Percentiles rank a stretch among this genome's conserved stretches.
Evolutionary conservation across 2,329 filamentous ascomycete species (phyloP).

Genomic region (Fusarium oxysporum): DNA sequence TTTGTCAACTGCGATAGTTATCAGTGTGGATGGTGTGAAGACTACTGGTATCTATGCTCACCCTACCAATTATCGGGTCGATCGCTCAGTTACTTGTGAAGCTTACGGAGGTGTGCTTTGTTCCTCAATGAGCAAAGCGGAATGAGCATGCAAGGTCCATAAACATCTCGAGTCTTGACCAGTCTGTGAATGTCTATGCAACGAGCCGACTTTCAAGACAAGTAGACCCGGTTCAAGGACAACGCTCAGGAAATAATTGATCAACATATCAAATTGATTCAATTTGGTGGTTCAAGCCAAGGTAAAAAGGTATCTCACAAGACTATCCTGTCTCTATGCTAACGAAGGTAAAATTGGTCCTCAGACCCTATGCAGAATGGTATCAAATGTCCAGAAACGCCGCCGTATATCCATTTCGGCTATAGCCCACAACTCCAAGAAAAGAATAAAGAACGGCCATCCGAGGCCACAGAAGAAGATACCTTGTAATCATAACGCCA

Average conservation of each 20-base stretch:
- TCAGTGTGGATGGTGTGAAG: background rate
- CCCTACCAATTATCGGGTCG: background rate
- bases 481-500: conserved; percentile 18
- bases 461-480: conserved; percentile 9
- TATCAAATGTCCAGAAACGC: conserved; percentile 45
- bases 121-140: background rate
- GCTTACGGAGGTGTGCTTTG: background rate
- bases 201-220: background rate
- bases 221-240: background rate
- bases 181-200: background rate
- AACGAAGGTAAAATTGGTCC: conserved; percentile 35
- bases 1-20: background rate
- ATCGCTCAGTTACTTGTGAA: background rate
- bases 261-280: conserved; percentile 17
- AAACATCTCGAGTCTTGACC: background rate
- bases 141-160: background rate
- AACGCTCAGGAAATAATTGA: background rate
- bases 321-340: conserved; percentile 29
- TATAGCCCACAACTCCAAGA: conserved; percentile 35
- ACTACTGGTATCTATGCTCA: background rate
- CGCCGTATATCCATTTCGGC: conserved; percentile 26
- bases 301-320: conserved; percentile 22
- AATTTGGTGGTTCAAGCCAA: conserved; percentile 18
- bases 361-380: conserved; percentile 41
- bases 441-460: conserved; percentile 9